Conservation (phyloP, 768 basidiomycete genomes). For the Lentinula guzmanii region DNA sequence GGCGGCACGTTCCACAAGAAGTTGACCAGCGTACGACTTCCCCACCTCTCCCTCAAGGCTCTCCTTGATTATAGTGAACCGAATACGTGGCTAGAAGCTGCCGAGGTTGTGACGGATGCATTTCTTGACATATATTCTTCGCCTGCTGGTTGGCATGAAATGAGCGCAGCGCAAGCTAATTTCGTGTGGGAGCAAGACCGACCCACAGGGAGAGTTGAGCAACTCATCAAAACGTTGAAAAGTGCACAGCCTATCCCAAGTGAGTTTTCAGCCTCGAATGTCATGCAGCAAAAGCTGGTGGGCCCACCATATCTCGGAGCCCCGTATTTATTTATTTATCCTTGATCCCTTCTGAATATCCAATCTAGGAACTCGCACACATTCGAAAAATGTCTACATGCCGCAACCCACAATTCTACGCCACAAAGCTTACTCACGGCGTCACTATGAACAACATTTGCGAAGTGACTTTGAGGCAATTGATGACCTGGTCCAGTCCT, state of each 20-base stretch:
- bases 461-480: constrained; percentile 8
- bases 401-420: constrained; percentile 15
- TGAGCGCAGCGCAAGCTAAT: constrained; percentile 46
- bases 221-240: constrained; percentile 33
- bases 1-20: constrained; percentile 64
- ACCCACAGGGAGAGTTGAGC: constrained; percentile 55
- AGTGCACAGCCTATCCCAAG: background rate
- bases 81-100: constrained; percentile 65
- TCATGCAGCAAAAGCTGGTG: no score
- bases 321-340: no score
- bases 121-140: constrained; percentile 67
- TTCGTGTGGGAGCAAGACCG: constrained; percentile 72
- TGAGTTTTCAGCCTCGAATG: background rate
- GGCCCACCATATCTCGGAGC: no score
- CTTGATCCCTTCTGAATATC: background rate
- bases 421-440: background rate
- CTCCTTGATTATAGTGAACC: constrained; percentile 38
- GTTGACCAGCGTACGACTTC: constrained; percentile 53
- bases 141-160: constrained; percentile 47
- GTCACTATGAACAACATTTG: background rate
- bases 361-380: constrained; percentile 10
- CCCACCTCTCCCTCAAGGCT: constrained; percentile 41
- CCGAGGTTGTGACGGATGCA: constrained; percentile 42
- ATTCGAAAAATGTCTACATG: constrained; percentile 48
- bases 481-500: constrained; percentile 23